Evolutionary conservation across 2,329 filamentous ascomycete species (phyloP).

Genomic region (Leptoxyphium fumago): DNA sequence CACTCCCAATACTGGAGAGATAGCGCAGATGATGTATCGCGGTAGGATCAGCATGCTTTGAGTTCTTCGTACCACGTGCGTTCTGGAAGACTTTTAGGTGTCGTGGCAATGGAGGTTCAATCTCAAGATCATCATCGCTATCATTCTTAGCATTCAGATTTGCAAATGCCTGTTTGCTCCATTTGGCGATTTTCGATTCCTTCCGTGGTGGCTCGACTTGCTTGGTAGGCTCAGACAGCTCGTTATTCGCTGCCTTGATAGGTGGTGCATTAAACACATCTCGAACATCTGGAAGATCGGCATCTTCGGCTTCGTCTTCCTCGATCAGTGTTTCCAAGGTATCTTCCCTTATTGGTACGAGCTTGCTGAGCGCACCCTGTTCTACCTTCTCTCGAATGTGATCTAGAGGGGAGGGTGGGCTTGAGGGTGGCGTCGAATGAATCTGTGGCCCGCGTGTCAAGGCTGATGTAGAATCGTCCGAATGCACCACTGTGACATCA

Average conservation of each 20-base stretch:
- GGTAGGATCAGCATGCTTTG: constrained; percentile 12
- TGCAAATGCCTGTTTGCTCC: constrained; percentile 18
- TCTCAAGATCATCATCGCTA: constrained; percentile 44
- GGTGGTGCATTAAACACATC: neutral
- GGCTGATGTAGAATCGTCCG: constrained; percentile 12
- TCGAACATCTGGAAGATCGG: constrained; percentile 10
- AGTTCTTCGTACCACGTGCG: constrained; percentile 15
- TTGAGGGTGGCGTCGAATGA: constrained; percentile 27
- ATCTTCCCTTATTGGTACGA: constrained; percentile 16
- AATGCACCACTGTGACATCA: constrained; percentile 10
- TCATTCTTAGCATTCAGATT: constrained; percentile 6
- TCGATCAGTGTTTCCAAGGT: constrained; percentile 12
- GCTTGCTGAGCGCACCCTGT: constrained; percentile 17
- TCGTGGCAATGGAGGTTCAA: constrained; percentile 30
- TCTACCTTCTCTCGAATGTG: constrained; percentile 18
- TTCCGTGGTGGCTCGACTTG: constrained; percentile 12
- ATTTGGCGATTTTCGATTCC: constrained; percentile 17
- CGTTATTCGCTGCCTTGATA: neutral
- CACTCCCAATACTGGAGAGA: constrained; percentile 18
- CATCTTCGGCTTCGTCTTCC: constrained; percentile 8
- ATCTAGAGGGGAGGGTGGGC: constrained; percentile 25
- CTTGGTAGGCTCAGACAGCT: constrained; percentile 3
- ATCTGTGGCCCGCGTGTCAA: neutral
- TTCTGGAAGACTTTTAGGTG: constrained; percentile 22
- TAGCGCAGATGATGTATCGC: constrained; percentile 20